Evolutionary conservation across 2,329 filamentous ascomycete genomes (phyloP).

Genomic region (Aspergillus latus): DNA sequence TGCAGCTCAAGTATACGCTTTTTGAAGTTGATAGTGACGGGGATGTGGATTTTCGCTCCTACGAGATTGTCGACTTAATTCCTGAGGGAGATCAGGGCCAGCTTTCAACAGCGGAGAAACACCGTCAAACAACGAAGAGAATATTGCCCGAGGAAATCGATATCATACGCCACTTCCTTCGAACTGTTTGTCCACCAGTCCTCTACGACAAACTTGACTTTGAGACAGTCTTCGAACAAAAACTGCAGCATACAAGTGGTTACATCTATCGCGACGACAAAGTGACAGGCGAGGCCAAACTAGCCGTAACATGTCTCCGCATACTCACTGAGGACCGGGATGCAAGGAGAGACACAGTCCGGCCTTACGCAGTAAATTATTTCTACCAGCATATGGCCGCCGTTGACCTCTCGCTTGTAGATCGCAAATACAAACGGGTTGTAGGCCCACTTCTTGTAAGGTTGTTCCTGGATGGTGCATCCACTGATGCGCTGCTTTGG

Average conservation of each 20-base stretch:
- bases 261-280: conserved; percentile 26
- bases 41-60: conserved; percentile 21
- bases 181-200: conserved; percentile 25
- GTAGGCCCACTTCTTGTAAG: conserved; percentile 24
- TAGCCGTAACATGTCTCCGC: conserved; percentile 20
- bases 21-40: conserved; percentile 26
- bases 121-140: conserved; percentile 1
- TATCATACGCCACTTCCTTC: conserved; percentile 27
- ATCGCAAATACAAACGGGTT: conserved; percentile 21
- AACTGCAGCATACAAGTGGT: conserved; percentile 19
- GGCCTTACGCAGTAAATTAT: conserved; percentile 17
- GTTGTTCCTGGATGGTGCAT: conserved; percentile 22
- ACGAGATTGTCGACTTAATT: conserved; percentile 18
- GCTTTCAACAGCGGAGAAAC: neutral
- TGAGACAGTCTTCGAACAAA: conserved; percentile 26
- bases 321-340: conserved; percentile 18
- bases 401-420: conserved; percentile 26
- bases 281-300: conserved; percentile 20
- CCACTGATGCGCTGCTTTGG: conserved; percentile 22
- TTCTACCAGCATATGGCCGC: conserved; percentile 21
- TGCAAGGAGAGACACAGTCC: conserved; percentile 11
- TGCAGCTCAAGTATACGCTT: conserved; percentile 22
- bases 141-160: conserved; percentile 21
- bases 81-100: conserved; percentile 8
- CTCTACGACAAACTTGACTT: conserved; percentile 28